Conservation (phyloP, 2,329 filamentous ascomycete species). For the Fusarium decemcellulare region DNA sequence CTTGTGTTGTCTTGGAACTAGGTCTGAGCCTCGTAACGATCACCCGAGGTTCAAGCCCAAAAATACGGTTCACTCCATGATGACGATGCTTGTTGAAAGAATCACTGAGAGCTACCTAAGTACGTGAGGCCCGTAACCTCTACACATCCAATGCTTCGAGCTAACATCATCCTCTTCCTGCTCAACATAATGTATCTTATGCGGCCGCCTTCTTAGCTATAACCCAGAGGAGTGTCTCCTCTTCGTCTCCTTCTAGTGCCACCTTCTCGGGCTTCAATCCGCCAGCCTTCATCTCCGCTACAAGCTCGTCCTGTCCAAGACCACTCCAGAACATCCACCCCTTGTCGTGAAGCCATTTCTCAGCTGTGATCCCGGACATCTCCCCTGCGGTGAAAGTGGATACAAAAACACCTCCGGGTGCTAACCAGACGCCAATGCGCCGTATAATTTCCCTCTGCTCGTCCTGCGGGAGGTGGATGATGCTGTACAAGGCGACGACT, state of each 20-base stretch:
- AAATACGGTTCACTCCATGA: no score
- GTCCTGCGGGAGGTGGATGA: constrained; percentile 21
- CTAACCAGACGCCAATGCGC: constrained; percentile 11
- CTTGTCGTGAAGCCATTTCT: constrained; percentile 16
- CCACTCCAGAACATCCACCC: constrained; percentile 37
- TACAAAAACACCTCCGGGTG: constrained; percentile 13
- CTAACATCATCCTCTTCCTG: no score
- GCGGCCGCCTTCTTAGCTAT: constrained; percentile 5
- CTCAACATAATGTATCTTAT: no score
- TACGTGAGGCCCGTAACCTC: no score
- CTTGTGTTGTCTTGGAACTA: no score
- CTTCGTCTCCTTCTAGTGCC: constrained; percentile 9
- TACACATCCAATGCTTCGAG: no score
- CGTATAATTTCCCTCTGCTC: constrained; percentile 26
- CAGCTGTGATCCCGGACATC: not conserved
- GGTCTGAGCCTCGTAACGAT: no score
- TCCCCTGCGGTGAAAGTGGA: constrained; percentile 13
- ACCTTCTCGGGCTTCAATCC: not conserved
- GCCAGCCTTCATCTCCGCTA: not conserved
- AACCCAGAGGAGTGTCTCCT: constrained; percentile 13
- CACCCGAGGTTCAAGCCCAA: no score
- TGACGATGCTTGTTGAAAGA: no score
- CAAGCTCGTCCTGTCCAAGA: not conserved
- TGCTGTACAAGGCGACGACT: constrained; percentile 24
- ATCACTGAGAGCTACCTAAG: no score